Conservation (phyloP, 2,329 filamentous ascomycete genomes). For the Aureobasidium uvarum region DNA sequence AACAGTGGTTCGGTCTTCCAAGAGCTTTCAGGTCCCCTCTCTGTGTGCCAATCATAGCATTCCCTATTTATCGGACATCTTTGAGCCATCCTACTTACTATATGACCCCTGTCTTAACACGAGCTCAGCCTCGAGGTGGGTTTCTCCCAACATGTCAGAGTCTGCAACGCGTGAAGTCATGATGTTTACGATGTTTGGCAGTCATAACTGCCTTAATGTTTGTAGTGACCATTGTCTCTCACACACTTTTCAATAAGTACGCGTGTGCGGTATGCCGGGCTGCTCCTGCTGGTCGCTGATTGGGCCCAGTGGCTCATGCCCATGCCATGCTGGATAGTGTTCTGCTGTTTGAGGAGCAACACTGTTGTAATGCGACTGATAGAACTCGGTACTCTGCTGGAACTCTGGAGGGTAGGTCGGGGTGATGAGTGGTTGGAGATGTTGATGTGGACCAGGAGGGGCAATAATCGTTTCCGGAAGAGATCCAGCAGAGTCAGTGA, state of each 20-base stretch:
- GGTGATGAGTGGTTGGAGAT: constrained; percentile 15
- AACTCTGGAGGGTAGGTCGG: constrained; percentile 25
- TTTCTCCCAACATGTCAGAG: not conserved
- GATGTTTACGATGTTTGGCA: not conserved
- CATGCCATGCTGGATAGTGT: constrained; percentile 17
- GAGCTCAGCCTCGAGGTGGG: not conserved
- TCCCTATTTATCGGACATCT: not conserved
- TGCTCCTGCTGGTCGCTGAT: constrained; percentile 1
- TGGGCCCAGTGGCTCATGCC: not conserved
- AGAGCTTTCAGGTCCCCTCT: not conserved
- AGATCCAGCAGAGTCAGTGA: not conserved
- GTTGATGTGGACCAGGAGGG: constrained; percentile 5
- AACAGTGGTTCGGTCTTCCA: not conserved
- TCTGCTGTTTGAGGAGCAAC: not conserved
- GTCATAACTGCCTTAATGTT: not conserved
- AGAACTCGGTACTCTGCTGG: constrained; percentile 19
- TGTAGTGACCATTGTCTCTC: not conserved
- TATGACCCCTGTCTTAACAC: constrained; percentile 1
- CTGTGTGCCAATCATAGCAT: not conserved
- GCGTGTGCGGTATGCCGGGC: not conserved
- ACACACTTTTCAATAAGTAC: not conserved
- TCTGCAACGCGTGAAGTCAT: not conserved
- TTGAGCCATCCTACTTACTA: not conserved
- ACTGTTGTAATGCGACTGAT: constrained; percentile 4
- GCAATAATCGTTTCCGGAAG: not conserved